Base-by-base conservation (phyloP, 2,329 filamentous ascomycete genomes). In the Fusarium xyrophilum region DNA sequence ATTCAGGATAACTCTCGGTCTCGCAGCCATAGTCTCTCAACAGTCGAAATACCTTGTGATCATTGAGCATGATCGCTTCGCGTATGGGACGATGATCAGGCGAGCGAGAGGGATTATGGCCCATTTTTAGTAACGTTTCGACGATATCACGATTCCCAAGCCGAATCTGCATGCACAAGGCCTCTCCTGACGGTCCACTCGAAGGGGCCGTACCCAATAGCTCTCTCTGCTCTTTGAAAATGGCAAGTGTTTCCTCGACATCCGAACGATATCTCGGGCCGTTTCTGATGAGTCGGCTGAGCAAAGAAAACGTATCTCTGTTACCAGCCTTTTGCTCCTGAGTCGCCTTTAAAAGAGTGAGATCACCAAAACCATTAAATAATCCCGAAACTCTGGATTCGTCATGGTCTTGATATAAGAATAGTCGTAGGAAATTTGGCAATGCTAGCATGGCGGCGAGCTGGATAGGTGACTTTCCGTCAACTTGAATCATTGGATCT, bases 121-220 rank as follows among this genome's bases (percentile, higher is more conserved):
- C 53, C 43, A 56, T 32, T 32, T 50, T 56, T 30, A 56, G 17
- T 14, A 56, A 51, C 3, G 27, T 7, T 3, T 32, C 43, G 0
- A 56, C 33, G 0, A 56, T 50, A 27, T 56, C 52, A 19, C 23
- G 52, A 4, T 55, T 55, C 0, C 52, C 52, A 13, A 47, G 30
- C 10, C 14, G 23, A 14, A 55, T 47, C 1, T 55, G 52, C 40
- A 55, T 47, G 10, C 52, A 55, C 30, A 55, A 11, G 1, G 23
- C 23, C 28, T 55, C 52, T 23, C 51, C 51, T 2, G 30, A 28
- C 1, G 15, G 2, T 19, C 13, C 27, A 9, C 10, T 7, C 0
- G 33, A 12, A 13, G 19, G 15, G 2, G 12, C 1, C 0, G 10
- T 14, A 0, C n/a, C 14, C 0, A 53, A 5, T 7, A 47, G 1